Percentiles rank a stretch among this genome's conserved stretches.
These are phyloP conservation scores for Penicillium palitans DNA, from an alignment of 2,329 filamentous ascomycete genomes.

Conservation along the genomic window DNA sequence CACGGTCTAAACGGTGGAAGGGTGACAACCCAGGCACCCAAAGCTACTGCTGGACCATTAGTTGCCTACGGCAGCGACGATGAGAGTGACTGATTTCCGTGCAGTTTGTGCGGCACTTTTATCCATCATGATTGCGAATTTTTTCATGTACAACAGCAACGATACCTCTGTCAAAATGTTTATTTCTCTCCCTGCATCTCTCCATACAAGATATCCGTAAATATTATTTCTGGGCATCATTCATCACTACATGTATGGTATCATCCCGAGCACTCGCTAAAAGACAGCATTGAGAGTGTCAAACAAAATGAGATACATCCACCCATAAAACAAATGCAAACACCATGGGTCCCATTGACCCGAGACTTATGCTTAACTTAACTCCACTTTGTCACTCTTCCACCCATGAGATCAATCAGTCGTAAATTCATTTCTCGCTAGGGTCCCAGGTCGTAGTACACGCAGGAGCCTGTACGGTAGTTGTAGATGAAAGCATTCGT, in stretches of 20 bases:
- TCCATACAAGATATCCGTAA: conserved; percentile 12
- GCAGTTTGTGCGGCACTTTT: conserved; percentile 1
- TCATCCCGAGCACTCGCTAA: conserved; percentile 21
- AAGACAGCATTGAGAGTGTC: conserved; percentile 16
- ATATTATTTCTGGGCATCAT: conserved; percentile 12
- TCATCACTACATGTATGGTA: conserved; percentile 22
- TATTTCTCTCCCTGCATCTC: conserved; percentile 10
- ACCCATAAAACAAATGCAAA: conserved; percentile 8
- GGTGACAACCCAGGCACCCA: conserved; percentile 44
- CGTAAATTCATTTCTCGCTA: conserved; percentile 24
- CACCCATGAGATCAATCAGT: conserved; percentile 8
- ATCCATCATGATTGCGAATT: conserved; percentile 15
- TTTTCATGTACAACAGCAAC: conserved; percentile 36
- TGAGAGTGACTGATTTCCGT: conserved; percentile 60
- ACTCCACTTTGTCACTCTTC: background rate
- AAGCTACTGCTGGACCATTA: conserved; percentile 62
- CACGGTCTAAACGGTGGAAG: conserved; percentile 53
- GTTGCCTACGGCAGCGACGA: conserved; percentile 91
- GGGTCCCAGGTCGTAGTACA: conserved; percentile 75
- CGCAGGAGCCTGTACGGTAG: conserved; percentile 77
- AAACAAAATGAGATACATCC: conserved; percentile 10
- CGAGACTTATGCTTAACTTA: background rate
- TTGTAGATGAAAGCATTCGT: conserved; percentile 88
- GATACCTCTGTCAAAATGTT: conserved; percentile 32
- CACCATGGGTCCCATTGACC: conserved; percentile 16